Conservation (phyloP, 345 rosid genomes). For the Crucihimalaya himalaica region DNA sequence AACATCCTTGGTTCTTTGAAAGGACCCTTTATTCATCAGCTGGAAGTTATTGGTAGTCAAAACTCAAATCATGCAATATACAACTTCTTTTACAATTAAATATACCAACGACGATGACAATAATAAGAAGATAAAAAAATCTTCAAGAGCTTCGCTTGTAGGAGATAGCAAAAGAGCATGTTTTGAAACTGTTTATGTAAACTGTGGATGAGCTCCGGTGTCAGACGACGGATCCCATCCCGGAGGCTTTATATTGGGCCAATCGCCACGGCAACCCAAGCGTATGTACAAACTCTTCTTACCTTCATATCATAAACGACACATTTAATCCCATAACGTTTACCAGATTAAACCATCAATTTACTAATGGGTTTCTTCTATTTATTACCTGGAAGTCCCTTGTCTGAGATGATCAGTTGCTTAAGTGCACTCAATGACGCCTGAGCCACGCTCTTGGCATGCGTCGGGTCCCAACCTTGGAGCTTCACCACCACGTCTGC, state of each 20-base stretch:
- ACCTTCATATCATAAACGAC: conserved; percentile 41
- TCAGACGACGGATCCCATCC: conserved; percentile 76
- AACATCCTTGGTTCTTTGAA: neutral
- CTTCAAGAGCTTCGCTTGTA: conserved; percentile 13
- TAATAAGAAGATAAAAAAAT: neutral
- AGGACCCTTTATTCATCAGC: neutral
- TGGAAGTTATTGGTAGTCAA: neutral
- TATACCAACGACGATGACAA: neutral
- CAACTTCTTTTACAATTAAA: neutral
- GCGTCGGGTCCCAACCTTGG: conserved; percentile 76
- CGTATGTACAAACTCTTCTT: conserved; percentile 88
- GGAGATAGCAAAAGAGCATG: conserved; percentile 14
- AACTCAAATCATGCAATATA: conserved; percentile 5
- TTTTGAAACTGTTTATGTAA: conserved; percentile 9
- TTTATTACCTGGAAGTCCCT: conserved; percentile 73
- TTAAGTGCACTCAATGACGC: conserved; percentile 89
- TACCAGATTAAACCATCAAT: neutral
- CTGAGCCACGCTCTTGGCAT: conserved; percentile 79
- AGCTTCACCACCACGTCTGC: conserved; percentile 92
- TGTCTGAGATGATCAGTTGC: conserved; percentile 70
- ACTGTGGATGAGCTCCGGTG: conserved; percentile 27
- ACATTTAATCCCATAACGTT: neutral
- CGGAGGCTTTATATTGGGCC: conserved; percentile 82
- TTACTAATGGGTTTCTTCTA: neutral
- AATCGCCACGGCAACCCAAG: conserved; percentile 86